Base-by-base conservation (phyloP, 2,329 filamentous ascomycete species). In the Talaromyces sp. region DNA sequence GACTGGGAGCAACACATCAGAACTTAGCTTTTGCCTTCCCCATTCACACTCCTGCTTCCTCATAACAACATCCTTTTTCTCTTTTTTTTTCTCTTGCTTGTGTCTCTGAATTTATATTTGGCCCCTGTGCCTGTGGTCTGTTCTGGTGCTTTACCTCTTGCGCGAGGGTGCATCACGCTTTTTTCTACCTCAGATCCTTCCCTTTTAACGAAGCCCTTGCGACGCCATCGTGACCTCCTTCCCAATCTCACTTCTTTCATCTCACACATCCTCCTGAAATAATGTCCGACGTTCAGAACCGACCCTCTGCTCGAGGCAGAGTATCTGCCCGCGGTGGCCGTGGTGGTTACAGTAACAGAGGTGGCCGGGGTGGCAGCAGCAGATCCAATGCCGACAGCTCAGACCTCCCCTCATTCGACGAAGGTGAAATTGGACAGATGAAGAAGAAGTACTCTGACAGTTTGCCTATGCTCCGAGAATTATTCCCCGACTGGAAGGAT, bases 271-370 rank as follows among this genome's bases (percentile, higher is more conserved):
- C 54, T 60, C 73, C 69, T 55, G 54, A 77, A 75, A 73, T 74
- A 80, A 97, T 97, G 94, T 96, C 94, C 84, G 93, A 97, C 85
- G 85, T 90, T 80, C 88, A 91, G 82, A 84, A 88, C 78, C 86
- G 92, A 83, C 84, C 89, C 74, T 83, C 86, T 76, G 86, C 90
- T 64, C 90, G 93, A 80, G 92, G 93, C 79, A 89, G 94, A 85
- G 91, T 90, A 80, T 88, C 91, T 75, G 84, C 87, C 77, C 88
- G 93, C 76, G 92, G 92, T 73, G 91, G 91, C 71, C 84, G 89
- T 79, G 87, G 87, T 74, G 88, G 87, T 65, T 88, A 87, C 75
- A 84, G 82, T 69, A 82, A 77, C 66, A 82, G 88, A 79, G 85
- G 86, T 74, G 85, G 85, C 69, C 86, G 89, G 75, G 88, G 88